These are phyloP conservation scores for Leptodermis oblonga DNA, from an alignment of 257 asterid genomes.

Conservation along the genomic window DNA sequence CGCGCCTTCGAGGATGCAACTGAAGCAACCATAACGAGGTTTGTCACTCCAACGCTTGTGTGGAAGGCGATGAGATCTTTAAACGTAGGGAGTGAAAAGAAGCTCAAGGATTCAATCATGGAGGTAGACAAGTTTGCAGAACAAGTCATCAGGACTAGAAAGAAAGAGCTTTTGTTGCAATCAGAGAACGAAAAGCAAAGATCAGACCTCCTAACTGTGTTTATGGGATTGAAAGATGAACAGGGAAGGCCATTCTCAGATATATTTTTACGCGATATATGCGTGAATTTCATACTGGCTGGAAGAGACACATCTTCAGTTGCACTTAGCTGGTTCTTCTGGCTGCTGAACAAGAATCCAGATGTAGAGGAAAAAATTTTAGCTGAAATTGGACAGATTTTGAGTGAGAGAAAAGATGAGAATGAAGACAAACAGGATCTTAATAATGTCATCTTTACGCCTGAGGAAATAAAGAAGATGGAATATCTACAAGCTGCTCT, in stretches of 20 bases:
- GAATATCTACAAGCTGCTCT: conserved; percentile 92
- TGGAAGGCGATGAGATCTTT: conserved; percentile 72
- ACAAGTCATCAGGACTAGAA: conserved; percentile 66
- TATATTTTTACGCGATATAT: conserved; percentile 63
- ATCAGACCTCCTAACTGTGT: conserved; percentile 75
- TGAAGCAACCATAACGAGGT: conserved; percentile 62
- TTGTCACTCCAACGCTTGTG: conserved; percentile 66
- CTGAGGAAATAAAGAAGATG: conserved; percentile 94
- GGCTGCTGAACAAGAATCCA: conserved; percentile 56
- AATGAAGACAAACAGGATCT: not conserved
- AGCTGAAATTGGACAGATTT: conserved; percentile 54
- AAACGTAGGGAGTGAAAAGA: conserved; percentile 59
- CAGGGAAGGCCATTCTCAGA: conserved; percentile 51
- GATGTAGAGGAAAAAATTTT: conserved; percentile 68
- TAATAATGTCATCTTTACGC: conserved; percentile 39
- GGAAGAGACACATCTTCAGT: conserved; percentile 98
- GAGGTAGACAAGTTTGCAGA: conserved; percentile 67
- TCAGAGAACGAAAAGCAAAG: conserved; percentile 25
- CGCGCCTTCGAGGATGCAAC: conserved; percentile 84
- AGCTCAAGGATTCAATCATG: conserved; percentile 42
- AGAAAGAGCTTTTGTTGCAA: conserved; percentile 45
- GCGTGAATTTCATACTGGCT: conserved; percentile 87
- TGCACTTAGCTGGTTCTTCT: conserved; percentile 94
- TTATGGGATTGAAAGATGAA: conserved; percentile 65
- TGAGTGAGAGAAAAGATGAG: conserved; percentile 41